phyloP scores from a whole-genome alignment of 1,284 basidiomycete species.

The Moniliophthora roreri region DNA sequence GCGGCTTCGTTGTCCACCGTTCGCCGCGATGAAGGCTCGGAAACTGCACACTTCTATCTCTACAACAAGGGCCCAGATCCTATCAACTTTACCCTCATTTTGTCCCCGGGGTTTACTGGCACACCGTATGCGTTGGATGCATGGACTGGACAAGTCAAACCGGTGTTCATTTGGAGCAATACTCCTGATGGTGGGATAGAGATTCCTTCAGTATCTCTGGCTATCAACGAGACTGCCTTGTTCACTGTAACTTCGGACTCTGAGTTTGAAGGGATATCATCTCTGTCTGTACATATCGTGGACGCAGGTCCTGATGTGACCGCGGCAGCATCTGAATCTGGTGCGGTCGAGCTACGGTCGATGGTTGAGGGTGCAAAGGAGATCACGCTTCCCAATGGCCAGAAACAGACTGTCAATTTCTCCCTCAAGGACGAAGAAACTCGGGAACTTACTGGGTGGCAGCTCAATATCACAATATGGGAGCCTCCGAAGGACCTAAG shows the following conservation, averaged over 20 bases:
- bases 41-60: constrained; percentile 15
- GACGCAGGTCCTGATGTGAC: constrained; percentile 1
- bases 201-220: constrained; percentile 16
- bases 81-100: constrained; percentile 16
- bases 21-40: constrained; percentile 8
- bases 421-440: constrained; percentile 12
- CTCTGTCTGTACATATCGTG: constrained; percentile 9
- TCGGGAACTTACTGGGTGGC: constrained; percentile 14
- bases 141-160: constrained; percentile 15
- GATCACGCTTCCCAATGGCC: constrained; percentile 11
- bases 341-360: constrained; percentile 13
- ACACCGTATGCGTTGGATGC: constrained; percentile 19
- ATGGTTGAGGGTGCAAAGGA: constrained; percentile 9
- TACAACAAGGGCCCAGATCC: constrained; percentile 13
- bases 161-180: constrained; percentile 14
- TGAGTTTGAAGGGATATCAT: constrained; percentile 13
- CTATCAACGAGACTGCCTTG: constrained; percentile 14
- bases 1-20: constrained; percentile 12
- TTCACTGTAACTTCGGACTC: constrained; percentile 14
- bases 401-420: constrained; percentile 9
- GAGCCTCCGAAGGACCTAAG: constrained; percentile 15
- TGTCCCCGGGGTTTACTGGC: constrained; percentile 14
- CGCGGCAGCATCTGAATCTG: constrained; percentile 10
- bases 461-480: constrained; percentile 17
- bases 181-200: constrained; percentile 12